These are phyloP conservation scores for Anisodus acutangulus DNA, from an alignment of 257 asterid genomes.

Conservation along the genomic window DNA sequence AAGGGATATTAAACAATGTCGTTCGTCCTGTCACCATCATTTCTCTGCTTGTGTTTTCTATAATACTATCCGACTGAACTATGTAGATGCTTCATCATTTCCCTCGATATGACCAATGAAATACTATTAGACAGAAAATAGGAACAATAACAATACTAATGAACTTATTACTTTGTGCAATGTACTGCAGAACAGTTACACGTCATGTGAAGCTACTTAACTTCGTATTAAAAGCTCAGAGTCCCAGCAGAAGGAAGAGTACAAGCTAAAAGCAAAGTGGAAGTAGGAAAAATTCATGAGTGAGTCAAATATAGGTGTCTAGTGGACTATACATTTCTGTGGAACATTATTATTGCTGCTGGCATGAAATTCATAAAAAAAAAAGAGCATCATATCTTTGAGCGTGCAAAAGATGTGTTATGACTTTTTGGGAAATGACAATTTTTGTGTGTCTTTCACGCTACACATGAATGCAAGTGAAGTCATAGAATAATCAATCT, in stretches of 20 bases:
- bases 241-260: neutral
- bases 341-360: neutral
- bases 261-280: neutral
- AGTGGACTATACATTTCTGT: neutral
- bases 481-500: neutral
- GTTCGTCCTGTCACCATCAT: neutral
- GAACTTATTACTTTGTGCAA: too few relatives aligned
- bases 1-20: too few relatives aligned
- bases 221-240: neutral
- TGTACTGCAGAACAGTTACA: too few relatives aligned
- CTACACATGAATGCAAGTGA: neutral
- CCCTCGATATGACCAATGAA: neutral
- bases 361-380: constrained; percentile 13
- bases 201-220: too few relatives aligned
- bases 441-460: neutral
- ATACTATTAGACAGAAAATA: neutral
- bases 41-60: neutral
- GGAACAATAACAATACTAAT: neutral
- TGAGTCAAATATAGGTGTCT: neutral
- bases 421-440: neutral
- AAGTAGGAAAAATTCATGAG: neutral
- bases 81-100: neutral
- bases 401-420: constrained; percentile 19
- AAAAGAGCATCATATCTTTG: neutral
- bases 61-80: neutral